Percentiles rank a stretch among this genome's conserved stretches.
These are phyloP conservation scores for Botryotinia convoluta DNA, from an alignment of 2,329 filamentous ascomycete species.

Conservation along the genomic window DNA sequence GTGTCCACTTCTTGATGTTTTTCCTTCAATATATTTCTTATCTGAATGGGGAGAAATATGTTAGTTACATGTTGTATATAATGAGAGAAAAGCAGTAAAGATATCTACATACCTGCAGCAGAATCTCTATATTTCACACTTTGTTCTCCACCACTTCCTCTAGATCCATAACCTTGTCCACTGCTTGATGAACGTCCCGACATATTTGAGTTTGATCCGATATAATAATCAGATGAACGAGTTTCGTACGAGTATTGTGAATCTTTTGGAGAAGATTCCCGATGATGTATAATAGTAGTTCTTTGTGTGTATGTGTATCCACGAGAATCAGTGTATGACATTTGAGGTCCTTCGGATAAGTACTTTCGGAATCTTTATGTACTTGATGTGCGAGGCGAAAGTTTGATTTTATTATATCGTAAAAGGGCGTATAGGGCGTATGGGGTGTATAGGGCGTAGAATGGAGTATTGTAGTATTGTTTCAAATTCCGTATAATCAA, in stretches of 20 bases:
- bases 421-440: background rate
- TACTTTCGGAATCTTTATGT: constrained; percentile 9
- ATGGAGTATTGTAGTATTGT: background rate
- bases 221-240: constrained; percentile 9
- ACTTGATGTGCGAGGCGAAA: background rate
- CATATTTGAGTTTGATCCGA: constrained; percentile 1
- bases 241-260: constrained; percentile 4
- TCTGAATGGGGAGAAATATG: background rate
- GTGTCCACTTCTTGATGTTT: background rate
- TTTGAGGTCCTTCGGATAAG: background rate
- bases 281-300: background rate
- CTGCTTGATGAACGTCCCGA: background rate
- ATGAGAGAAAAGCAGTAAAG: background rate
- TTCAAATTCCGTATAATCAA: background rate
- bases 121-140: constrained; percentile 11
- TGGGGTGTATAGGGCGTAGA: background rate
- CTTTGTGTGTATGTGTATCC: constrained; percentile 9
- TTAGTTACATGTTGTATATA: background rate
- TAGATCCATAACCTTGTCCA: background rate
- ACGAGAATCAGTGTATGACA: constrained; percentile 13
- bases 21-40: constrained; percentile 13
- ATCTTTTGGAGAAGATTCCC: background rate
- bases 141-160: background rate
- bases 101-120: background rate
- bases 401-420: background rate